Percentiles rank a stretch among this genome's conserved stretches.
phyloP scores from a whole-genome alignment of 192 early-diverging fungal genomes.

The Coemansia sp. region DNA sequence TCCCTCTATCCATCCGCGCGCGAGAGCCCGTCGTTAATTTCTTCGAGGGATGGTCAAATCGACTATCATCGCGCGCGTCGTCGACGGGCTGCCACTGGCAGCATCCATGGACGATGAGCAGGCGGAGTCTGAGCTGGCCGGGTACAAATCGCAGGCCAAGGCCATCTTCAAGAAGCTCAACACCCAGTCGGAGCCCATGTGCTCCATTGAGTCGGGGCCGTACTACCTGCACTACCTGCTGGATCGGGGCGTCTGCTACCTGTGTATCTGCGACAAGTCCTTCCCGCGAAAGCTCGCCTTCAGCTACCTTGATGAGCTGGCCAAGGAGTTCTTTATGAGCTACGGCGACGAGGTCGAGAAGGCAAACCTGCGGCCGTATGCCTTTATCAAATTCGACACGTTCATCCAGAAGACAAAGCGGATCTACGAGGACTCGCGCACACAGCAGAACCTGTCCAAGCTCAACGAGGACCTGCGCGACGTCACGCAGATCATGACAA shows the following conservation, averaged over 20 bases:
- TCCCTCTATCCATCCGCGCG: too few relatives aligned
- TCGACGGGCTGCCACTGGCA: conserved; percentile 89
- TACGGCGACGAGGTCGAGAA: conserved; percentile 87
- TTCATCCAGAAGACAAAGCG: conserved; percentile 98
- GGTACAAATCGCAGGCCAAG: conserved; percentile 92
- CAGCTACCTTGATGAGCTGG: conserved; percentile 90
- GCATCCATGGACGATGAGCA: conserved; percentile 91
- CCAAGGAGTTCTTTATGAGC: conserved; percentile 87
- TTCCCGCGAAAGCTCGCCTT: conserved; percentile 94
- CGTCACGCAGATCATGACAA: conserved; percentile 96
- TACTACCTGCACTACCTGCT: conserved; percentile 93
- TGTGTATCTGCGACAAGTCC: conserved; percentile 87
- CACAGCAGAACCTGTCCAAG: conserved; percentile 85
- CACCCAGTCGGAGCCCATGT: conserved; percentile 77
- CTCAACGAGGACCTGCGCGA: conserved; percentile 94
- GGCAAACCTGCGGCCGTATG: conserved; percentile 82
- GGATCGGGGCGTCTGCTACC: conserved; percentile 88
- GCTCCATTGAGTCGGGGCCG: conserved; percentile 90
- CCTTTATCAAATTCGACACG: conserved; percentile 97
- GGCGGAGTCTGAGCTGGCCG: conserved; percentile 76
- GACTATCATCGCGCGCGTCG: conserved; percentile 88
- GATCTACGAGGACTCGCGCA: conserved; percentile 91
- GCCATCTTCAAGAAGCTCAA: conserved; percentile 85
- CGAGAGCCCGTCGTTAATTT: too few relatives aligned
- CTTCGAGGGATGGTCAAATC: conserved; percentile 75